Base-by-base conservation (phyloP, 768 basidiomycete genomes). In the Pisolithus microcarpus region DNA sequence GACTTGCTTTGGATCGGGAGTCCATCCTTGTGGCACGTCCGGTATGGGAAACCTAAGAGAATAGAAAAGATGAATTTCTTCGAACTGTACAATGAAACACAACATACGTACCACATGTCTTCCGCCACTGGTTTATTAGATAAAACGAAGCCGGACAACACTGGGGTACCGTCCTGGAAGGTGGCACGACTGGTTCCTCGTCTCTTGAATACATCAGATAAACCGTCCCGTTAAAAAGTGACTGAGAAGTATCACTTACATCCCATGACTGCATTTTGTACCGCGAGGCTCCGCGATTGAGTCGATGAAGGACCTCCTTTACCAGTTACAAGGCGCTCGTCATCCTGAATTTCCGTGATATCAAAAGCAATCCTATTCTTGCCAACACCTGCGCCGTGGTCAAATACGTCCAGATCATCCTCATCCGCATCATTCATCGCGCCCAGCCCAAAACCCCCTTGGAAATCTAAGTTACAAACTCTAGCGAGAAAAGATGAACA, bases 1-100 rank as follows among this genome's bases (percentile, higher is more conserved):
- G 2, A 96, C 76, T n/a, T 78, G 71, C 23, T 71, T 75, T 1
- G 94, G 96, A 59, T 94, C 75, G 0, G 96, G 87, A 57, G 73
- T 79, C 95, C 95, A 98, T 15, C 80, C 86, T 53, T 76, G 61
- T 3, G 94, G 93, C 42, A 95, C 71, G 13, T 88, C 84, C 2
- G 92, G 88, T 31, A 91, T 66, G 5, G 84, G 82, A 66, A 89
- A 96, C 87, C 91, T 94, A 52, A 38, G 21, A 49, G 50, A 26
- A 48, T 48, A 40, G 52, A 62, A 50, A 61, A 44, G 44, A 54
- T 57, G 57, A 53, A 26, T 44, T 24, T 24, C 18, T n/a, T 48
- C 49, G 48, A 56, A 30, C 30, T 30, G 56, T 39, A 51, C 38
- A 36, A 44, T 44, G 51, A 30, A 30, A 51, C 45, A 16, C 18